A percentile compares a stretch with the other conserved stretches of the same genome.
Evolutionary conservation across 345 rosid species (phyloP).

Genomic region (Psidium friedrichsthalianum): DNA sequence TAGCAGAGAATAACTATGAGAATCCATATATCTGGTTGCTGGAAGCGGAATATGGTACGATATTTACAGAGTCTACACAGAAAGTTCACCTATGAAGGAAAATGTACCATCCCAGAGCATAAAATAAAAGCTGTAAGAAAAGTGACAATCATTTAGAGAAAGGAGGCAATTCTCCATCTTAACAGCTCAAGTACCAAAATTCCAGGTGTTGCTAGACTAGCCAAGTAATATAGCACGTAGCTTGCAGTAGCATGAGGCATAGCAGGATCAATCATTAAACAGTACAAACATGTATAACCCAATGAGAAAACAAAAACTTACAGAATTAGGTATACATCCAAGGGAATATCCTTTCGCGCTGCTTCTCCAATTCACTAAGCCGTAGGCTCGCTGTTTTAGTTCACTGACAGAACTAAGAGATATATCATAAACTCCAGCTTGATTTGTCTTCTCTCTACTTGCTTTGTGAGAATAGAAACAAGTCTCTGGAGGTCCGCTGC

Average conservation of each 20-base stretch:
- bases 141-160: neutral
- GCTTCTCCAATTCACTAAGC: constrained; percentile 63
- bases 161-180: neutral
- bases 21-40: too few relatives aligned
- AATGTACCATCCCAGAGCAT: neutral
- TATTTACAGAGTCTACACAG: neutral
- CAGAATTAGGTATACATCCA: constrained; percentile 84
- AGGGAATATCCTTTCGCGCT: constrained; percentile 56
- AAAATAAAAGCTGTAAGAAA: neutral
- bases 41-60: too few relatives aligned
- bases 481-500: constrained; percentile 66
- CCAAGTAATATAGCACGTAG: neutral
- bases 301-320: constrained; percentile 30
- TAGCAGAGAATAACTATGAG: too few relatives aligned
- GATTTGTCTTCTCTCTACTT: constrained; percentile 39
- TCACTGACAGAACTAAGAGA: constrained; percentile 38
- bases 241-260: neutral
- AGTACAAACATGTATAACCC: neutral
- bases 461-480: constrained; percentile 43
- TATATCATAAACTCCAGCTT: constrained; percentile 37
- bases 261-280: neutral
- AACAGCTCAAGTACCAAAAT: neutral
- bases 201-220: neutral
- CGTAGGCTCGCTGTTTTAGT: constrained; percentile 52
- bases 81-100: neutral